These are phyloP conservation scores for Candida sp. DNA, from an alignment of 1,139 yeast genomes.

Conservation along the genomic window DNA sequence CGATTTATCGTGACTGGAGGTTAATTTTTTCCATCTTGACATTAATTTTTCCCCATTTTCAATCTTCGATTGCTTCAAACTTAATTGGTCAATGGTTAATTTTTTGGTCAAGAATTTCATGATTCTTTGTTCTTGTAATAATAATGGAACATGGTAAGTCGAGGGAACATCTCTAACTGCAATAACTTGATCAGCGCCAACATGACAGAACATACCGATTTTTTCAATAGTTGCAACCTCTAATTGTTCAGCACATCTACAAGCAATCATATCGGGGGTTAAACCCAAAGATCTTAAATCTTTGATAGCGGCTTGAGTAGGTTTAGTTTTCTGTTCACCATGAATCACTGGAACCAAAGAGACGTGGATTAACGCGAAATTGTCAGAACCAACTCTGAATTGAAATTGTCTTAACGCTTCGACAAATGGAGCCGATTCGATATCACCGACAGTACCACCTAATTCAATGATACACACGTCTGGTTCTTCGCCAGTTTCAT, in stretches of 20 bases:
- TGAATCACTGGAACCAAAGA: slow-evolving; percentile 96
- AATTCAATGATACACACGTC: slow-evolving; percentile 95
- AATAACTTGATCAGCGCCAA: slow-evolving; percentile 94
- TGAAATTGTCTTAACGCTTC: slow-evolving; percentile 99
- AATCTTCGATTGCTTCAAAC: slow-evolving; percentile 51
- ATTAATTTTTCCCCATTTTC: slow-evolving; percentile 68
- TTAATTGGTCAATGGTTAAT: slow-evolving; percentile 54
- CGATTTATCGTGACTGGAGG: slow-evolving; percentile 74
- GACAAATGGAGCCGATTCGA: slow-evolving; percentile 97
- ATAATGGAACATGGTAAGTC: slow-evolving; percentile 94
- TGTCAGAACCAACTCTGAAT: slow-evolving; percentile 91
- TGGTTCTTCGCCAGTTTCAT: slow-evolving; percentile 82
- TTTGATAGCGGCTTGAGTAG: slow-evolving; percentile 98
- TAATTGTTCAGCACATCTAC: slow-evolving; percentile 87
- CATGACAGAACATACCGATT: slow-evolving; percentile 99
- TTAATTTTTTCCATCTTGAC: slow-evolving; percentile 75
- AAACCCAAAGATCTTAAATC: slow-evolving; percentile 94
- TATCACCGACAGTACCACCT: slow-evolving; percentile 99
- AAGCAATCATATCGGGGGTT: slow-evolving; percentile 95
- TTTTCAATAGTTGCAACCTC: slow-evolving; percentile 85
- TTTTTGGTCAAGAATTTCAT: slow-evolving; percentile 71
- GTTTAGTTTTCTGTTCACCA: slow-evolving; percentile 98
- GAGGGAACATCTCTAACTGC: slow-evolving; percentile 98
- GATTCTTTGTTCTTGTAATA: slow-evolving; percentile 84
- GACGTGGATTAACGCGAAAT: slow-evolving; percentile 94